Evolutionary conservation across 441 rosid species (phyloP), one percentile per base, ranked within the genome.

Genomic region (Macaranga tanarius): DNA sequence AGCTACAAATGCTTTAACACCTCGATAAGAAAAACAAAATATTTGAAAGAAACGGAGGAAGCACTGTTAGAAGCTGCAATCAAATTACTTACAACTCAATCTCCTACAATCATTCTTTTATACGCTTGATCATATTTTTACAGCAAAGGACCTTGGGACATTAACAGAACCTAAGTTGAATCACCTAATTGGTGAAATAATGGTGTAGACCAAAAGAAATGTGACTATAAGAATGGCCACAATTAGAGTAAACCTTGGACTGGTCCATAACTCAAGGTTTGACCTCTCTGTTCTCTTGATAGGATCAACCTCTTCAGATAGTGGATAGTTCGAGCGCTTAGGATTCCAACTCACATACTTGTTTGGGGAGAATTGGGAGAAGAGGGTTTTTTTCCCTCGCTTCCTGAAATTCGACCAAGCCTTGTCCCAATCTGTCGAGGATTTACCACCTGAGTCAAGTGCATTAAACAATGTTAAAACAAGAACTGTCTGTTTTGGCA

Each of bases 271-370:
- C 91, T 62, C 84, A n/a, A 94, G 90, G 79, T 92, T 89, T 0
- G 97, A 84, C 71, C 86, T 88, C 86, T 92, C 97, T 28, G 93
- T 80, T 81, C 91, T 90, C 75, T 89, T 94, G 50, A 94, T 94
- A 16, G 98, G 98, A 84, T 94, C 98, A 0, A 90, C 88, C 78
- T 92, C 97, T 79, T 94, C 98, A 10, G 95, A 94, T 48, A 85
- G 77, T 0, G 96, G 95, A 81, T 84, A 90, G 63, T 90, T 79
- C 19, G 97, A 90, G 64, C 76, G 87, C 71, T 68, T 88, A 10
- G 97, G 97, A 70, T 94, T 92, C 98, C 97, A 90, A 20, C 80
- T 90, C 79, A 94, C 98, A 63, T 93, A 93, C 79, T 93, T 92
- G 80, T 89, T 57, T 0, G 89, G 86, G 7, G 85, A 85, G 78